Base-by-base conservation (phyloP, 257 asterid species). In the Solanum chiquidenum region DNA sequence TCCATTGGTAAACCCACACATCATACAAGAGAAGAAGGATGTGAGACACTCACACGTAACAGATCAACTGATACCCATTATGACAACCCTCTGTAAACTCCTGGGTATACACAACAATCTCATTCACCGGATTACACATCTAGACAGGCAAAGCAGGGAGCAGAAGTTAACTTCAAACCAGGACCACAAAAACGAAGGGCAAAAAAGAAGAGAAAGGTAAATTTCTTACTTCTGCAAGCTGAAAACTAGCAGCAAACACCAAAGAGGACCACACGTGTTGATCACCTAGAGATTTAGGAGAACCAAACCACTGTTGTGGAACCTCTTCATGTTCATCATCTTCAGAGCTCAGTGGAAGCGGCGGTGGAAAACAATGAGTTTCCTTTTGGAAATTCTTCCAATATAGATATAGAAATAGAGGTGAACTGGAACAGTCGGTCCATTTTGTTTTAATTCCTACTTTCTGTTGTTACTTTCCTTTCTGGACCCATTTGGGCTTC, bases 61-160 rank as follows among this genome's bases (percentile, higher is more conserved):
- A 58, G 25, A 58, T 58, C 68, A 20, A 9, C 31, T n/a, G 71
- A 62, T n/a, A 62, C 16, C 71, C 71, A 62, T 10, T 2, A 62
- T 62, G 31, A 4, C 71, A 62, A 62, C 71, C 14, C 71, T 62
- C 31, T 4, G 29, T 10, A 62, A 14, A 62, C 71, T 23, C 31
- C 13, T 62, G 29, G 71, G 71, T 12, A 62, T 62, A 23, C 31
- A 64, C 72, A 64, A n/a, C 33, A 64, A 64, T n/a, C 18, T 64
- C 33, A n/a, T n/a, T 12, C 72, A 64, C 33, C 0, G 33, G 33
- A 64, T 25, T 10, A 25, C 34, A 66, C 73, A 66, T 25, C 73
- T 25, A 29, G 97, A 97, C 87, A 97, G 84, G 90, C 94, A 16
- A 86, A 91, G 10, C 31, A n/a, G 29, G 29, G 71, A 62, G 31